phyloP scores from a whole-genome alignment of 108 stramenopile species.

The Cyclotella atomus region DNA sequence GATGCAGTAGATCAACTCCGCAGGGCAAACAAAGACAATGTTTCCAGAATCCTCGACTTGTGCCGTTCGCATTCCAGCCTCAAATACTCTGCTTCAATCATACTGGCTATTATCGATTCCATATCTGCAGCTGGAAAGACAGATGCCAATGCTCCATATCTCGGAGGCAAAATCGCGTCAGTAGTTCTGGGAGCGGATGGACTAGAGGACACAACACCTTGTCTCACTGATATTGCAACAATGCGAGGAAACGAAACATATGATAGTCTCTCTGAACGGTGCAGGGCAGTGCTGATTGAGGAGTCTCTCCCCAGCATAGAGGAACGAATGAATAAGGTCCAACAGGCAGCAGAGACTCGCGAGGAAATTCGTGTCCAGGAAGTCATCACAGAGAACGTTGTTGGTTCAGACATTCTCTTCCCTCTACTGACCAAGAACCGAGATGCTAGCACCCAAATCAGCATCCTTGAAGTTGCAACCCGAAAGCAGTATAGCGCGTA shows the following conservation, averaged over 20 bases:
- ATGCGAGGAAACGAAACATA: conserved; percentile 83
- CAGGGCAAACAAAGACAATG: conserved; percentile 72
- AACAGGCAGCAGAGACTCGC: conserved; percentile 58
- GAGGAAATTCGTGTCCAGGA: conserved; percentile 55
- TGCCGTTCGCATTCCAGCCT: conserved; percentile 89
- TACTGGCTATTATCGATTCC: conserved; percentile 79
- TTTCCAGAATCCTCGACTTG: conserved; percentile 70
- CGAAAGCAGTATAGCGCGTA: conserved; percentile 86
- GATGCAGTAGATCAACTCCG: conserved; percentile 91
- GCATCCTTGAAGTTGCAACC: conserved; percentile 84
- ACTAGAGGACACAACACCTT: conserved; percentile 76
- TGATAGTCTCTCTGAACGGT: conserved; percentile 77
- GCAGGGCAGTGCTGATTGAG: conserved; percentile 90
- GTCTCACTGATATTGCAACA: conserved; percentile 92
- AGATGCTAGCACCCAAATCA: conserved; percentile 59
- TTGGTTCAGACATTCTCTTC: conserved; percentile 88
- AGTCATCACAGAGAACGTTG: conserved; percentile 77
- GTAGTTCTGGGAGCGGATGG: conserved; percentile 79
- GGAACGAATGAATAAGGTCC: conserved; percentile 67
- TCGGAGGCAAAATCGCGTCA: conserved; percentile 56
- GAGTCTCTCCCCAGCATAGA: conserved; percentile 91
- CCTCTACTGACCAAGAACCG: conserved; percentile 62
- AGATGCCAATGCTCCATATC: conserved; percentile 39
- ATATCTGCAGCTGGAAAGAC: conserved; percentile 82
- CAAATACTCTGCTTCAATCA: conserved; percentile 69